These are phyloP conservation scores for Hymenoscyphus fraxineus DNA, from an alignment of 2,329 filamentous ascomycete species.

Conservation along the genomic window DNA sequence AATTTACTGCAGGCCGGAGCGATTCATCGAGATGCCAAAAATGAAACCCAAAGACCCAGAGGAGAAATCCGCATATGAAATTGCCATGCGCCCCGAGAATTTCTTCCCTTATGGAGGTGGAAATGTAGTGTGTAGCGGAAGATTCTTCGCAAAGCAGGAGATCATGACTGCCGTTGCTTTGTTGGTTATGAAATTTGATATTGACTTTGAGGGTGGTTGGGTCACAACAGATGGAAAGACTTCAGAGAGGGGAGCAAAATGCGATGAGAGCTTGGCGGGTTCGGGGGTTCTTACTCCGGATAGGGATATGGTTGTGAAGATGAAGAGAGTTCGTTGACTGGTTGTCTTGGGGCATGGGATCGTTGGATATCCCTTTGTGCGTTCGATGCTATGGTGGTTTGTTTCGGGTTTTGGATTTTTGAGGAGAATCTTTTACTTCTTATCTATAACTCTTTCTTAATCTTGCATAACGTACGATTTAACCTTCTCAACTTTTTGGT, in stretches of 20 bases:
- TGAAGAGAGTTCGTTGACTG: neutral
- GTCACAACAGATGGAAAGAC: slow-evolving; percentile 8
- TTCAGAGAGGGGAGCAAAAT: slow-evolving; percentile 7
- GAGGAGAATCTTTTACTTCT: too few species aligned
- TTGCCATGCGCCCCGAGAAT: slow-evolving; percentile 16
- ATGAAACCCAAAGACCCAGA: slow-evolving; percentile 13
- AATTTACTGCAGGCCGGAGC: slow-evolving; percentile 7
- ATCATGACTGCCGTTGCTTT: slow-evolving; percentile 15
- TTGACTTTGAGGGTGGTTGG: slow-evolving; percentile 12
- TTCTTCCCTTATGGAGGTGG: slow-evolving; percentile 21
- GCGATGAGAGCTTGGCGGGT: slow-evolving; percentile 14
- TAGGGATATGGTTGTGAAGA: slow-evolving; percentile 14
- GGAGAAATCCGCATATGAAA: slow-evolving; percentile 15
- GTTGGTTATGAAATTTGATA: slow-evolving; percentile 20
- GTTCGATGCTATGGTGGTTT: too few species aligned
- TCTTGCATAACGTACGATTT: too few species aligned
- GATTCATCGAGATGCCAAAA: slow-evolving; percentile 23
- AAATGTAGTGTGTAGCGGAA: slow-evolving; percentile 19
- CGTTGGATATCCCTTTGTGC: too few species aligned
- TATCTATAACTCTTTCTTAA: too few species aligned
- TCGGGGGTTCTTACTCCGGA: slow-evolving; percentile 17
- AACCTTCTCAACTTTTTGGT: too few species aligned
- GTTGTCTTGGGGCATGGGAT: neutral
- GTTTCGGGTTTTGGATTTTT: too few species aligned
- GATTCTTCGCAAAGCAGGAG: slow-evolving; percentile 24